phyloP scores from a whole-genome alignment of 306 rosid species.

The Coriaria nepalensis region DNA sequence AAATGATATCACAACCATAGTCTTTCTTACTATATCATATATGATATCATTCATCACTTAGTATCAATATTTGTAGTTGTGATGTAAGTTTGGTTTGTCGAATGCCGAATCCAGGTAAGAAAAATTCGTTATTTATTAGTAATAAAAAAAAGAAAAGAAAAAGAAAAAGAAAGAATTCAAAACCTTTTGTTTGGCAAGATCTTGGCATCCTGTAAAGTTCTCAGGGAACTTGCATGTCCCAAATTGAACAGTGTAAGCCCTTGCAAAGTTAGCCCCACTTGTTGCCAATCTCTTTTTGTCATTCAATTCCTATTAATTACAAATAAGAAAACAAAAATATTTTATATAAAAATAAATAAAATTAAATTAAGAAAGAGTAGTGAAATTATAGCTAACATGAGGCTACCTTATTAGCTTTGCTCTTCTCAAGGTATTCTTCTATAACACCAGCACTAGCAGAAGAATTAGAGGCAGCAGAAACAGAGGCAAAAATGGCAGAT shows the following conservation, averaged over 20 bases:
- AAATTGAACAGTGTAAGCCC: slow-evolving; percentile 89
- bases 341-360: too few relatives aligned
- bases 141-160: background rate
- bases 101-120: too few relatives aligned
- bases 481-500: slow-evolving; percentile 47
- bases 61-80: too few relatives aligned
- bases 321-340: too few relatives aligned
- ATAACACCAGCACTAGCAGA: slow-evolving; percentile 69
- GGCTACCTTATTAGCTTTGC: slow-evolving; percentile 95
- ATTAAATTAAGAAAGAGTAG: too few relatives aligned
- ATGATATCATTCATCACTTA: too few relatives aligned
- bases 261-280: slow-evolving; percentile 86
- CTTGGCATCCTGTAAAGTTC: slow-evolving; percentile 99
- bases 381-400: too few relatives aligned
- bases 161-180: background rate
- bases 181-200: slow-evolving; percentile 95
- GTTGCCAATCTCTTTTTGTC: slow-evolving; percentile 94
- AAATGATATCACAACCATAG: too few relatives aligned
- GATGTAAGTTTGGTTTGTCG: too few relatives aligned
- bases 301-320: slow-evolving; percentile 75
- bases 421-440: slow-evolving; percentile 71
- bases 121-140: too few relatives aligned
- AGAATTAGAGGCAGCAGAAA: slow-evolving; percentile 29
- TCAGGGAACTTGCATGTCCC: slow-evolving; percentile 98
- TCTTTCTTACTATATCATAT: too few relatives aligned